Conservation (phyloP, 345 rosid genomes). For the Mercurialis annua region DNA sequence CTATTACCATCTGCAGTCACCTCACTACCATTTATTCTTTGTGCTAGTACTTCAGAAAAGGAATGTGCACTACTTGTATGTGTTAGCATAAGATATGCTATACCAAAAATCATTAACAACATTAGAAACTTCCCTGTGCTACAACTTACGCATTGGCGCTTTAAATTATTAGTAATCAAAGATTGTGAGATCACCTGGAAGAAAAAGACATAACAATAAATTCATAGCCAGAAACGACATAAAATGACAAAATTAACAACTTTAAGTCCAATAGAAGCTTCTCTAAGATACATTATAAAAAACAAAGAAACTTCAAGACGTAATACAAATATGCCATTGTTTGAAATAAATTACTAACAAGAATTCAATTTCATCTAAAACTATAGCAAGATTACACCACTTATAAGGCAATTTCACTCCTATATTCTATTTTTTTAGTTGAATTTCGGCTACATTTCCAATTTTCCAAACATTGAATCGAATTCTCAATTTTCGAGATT, state of each 20-base stretch:
- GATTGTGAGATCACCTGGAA: constrained; percentile 71
- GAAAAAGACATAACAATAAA: constrained; percentile 18
- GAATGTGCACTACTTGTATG: constrained; percentile 41
- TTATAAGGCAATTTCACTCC: too few relatives aligned
- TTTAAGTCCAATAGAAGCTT: background rate
- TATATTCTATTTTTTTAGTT: too few relatives aligned
- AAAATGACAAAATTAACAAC: background rate
- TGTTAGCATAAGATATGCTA: constrained; percentile 56
- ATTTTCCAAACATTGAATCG: too few relatives aligned
- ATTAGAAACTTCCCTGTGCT: constrained; percentile 81
- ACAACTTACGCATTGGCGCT: constrained; percentile 60
- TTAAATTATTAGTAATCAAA: constrained; percentile 45
- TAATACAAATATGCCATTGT: too few relatives aligned
- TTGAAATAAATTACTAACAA: too few relatives aligned
- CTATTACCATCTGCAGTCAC: constrained; percentile 32
- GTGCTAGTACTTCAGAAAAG: constrained; percentile 28
- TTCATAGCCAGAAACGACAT: background rate
- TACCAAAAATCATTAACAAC: constrained; percentile 61
- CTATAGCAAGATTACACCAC: too few relatives aligned
- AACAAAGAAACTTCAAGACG: background rate
- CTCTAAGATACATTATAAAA: background rate
- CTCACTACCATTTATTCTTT: constrained; percentile 23
- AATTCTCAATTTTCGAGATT: too few relatives aligned
- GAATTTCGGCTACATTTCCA: too few relatives aligned
- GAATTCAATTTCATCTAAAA: too few relatives aligned